Evolutionary conservation across 2,329 filamentous ascomycete species (phyloP), one percentile per base, ranked within the genome.

Genomic region (Fusarium liriodendri): DNA sequence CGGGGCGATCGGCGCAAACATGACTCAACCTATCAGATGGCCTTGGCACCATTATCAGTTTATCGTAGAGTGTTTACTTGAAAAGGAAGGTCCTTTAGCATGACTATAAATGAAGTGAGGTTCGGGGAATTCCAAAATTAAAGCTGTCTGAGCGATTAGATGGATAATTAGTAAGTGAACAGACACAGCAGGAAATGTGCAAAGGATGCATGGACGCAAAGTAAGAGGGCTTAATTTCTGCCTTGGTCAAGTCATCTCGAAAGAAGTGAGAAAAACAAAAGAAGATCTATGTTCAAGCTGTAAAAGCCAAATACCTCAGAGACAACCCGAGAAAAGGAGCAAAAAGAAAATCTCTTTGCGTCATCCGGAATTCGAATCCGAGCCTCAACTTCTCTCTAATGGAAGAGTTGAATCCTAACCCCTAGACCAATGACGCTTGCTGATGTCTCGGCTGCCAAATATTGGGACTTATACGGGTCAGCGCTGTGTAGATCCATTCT

Each of bases 371-470:
- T 68, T 67, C 66, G 64, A 68, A 68, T 67, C 66, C 64, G 66
- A 69, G 66, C 66, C 66, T 67, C 66, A 69, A 69, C 66, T 67
- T 67, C 66, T 69, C 66, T 38, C 64, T 54, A 57, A 33, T 67
- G 64, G 64, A 69, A 69, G 66, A 69, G 66, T 69, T 67, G 64
- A 69, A 69, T 69, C 64, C 66, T 67, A 67, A 69, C 66, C 64
- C 64, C 66, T 69, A 69, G 64, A 69, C 64, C 64, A 69, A 55
- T 62, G 64, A 62, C 66, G 66, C 66, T 52, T 60, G 35, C 45
- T 67, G 29, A 55, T 42, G 37, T 45, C 8, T 61, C 22, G 1
- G 18, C 18, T 20, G 50, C 18, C 27, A 14, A 54, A 54, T 33
- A 54, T 20, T 2, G 27, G 50, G 27, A 4, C 3, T 6, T 33